Percentiles rank a stretch among this genome's conserved stretches.
Conservation (phyloP, 2,329 filamentous ascomycete species). For the Ophiostoma quercus region DNA sequence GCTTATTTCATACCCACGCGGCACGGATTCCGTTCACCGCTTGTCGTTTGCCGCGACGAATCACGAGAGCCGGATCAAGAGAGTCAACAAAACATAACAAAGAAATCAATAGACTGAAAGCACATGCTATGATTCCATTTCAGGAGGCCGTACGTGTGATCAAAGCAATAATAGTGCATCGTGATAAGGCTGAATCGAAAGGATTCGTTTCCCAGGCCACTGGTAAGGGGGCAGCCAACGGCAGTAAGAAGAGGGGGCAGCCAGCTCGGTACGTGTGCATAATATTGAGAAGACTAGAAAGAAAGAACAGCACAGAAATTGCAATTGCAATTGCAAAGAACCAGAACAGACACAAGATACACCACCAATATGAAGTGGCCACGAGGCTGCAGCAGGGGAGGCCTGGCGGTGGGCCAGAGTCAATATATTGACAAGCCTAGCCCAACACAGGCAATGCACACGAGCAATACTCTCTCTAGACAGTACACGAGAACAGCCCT, state of each 20-base stretch:
- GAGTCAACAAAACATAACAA: not conserved
- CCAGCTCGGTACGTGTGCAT: not conserved
- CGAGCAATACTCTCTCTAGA: not conserved
- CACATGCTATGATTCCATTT: not conserved
- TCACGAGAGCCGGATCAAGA: not conserved
- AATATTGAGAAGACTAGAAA: not conserved
- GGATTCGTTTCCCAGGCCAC: not conserved
- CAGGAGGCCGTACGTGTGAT: not conserved
- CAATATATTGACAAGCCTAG: not conserved
- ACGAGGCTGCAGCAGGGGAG: constrained; percentile 1
- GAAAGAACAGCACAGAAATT: not conserved
- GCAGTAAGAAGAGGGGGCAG: not conserved
- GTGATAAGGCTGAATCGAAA: constrained; percentile 3
- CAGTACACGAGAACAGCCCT: not conserved
- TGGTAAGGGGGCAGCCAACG: not conserved
- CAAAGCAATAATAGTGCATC: not conserved
- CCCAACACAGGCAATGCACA: not conserved
- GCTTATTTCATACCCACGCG: not conserved
- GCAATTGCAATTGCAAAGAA: too few relatives aligned
- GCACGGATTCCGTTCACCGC: not conserved
- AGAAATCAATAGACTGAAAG: not conserved
- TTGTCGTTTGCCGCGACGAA: not conserved
- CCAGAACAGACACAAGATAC: not conserved
- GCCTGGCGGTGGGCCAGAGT: not conserved
- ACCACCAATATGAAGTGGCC: not conserved